phyloP scores from a whole-genome alignment of 257 asterid species.

The Solanum etuberosum region DNA sequence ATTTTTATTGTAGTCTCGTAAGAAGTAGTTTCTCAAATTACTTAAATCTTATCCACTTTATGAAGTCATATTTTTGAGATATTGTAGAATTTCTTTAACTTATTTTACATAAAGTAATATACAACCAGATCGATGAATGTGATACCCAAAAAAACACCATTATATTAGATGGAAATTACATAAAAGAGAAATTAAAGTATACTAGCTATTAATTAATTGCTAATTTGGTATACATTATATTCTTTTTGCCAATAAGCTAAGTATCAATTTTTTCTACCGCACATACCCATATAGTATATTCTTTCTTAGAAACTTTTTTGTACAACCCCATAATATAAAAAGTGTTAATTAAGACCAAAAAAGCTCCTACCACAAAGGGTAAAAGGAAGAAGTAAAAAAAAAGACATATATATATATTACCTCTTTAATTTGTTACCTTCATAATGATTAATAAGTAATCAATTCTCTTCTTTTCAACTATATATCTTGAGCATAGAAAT shows the following conservation, averaged over 20 bases:
- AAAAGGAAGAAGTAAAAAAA: background rate
- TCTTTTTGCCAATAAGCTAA: too few relatives aligned
- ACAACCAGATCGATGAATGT: background rate
- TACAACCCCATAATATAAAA: background rate
- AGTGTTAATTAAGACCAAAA: background rate
- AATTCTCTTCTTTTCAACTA: background rate
- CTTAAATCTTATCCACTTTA: background rate
- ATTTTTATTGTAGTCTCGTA: background rate
- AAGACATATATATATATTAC: background rate
- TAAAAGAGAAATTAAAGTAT: background rate
- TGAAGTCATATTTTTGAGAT: background rate
- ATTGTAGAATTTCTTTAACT: background rate
- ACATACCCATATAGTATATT: background rate
- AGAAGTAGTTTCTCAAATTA: background rate
- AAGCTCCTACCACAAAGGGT: background rate
- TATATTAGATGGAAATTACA: background rate
- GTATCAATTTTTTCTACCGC: background rate
- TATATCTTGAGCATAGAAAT: constrained; percentile 30
- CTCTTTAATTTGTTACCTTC: background rate
- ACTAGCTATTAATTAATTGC: background rate
- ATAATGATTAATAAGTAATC: background rate
- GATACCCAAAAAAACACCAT: background rate
- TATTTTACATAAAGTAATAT: background rate
- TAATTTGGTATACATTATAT: background rate
- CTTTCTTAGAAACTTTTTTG: background rate